These are phyloP conservation scores for Cryphonectria radicalis DNA, from an alignment of 2,329 filamentous ascomycete species.

Conservation along the genomic window DNA sequence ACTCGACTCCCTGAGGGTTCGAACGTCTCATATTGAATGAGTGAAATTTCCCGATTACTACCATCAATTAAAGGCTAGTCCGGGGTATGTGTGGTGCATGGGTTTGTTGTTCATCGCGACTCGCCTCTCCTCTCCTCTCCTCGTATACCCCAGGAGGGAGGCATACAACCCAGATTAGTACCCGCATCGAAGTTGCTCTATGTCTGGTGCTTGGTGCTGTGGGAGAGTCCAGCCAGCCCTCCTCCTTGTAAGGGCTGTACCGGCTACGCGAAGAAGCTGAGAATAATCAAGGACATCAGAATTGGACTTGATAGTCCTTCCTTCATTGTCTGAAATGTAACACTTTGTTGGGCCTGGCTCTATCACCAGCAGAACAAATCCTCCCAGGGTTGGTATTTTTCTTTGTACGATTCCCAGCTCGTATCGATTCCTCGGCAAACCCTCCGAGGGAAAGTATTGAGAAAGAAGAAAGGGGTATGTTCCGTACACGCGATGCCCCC, in stretches of 20 bases:
- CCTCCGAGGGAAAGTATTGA: not conserved
- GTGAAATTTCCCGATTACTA: too few relatives aligned
- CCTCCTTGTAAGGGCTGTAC: too few relatives aligned
- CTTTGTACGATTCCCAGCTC: not conserved
- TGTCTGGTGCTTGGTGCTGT: too few relatives aligned
- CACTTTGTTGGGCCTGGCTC: not conserved
- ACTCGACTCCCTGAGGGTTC: too few relatives aligned
- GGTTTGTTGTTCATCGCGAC: too few relatives aligned
- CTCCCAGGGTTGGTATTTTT: not conserved
- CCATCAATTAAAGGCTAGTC: not conserved
- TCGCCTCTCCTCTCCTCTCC: too few relatives aligned
- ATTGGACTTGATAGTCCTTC: not conserved
- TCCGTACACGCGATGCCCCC: not conserved
- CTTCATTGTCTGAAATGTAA: not conserved
- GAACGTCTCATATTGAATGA: not conserved
- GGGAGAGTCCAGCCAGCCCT: too few relatives aligned
- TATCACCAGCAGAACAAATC: not conserved
- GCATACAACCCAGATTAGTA: too few relatives aligned
- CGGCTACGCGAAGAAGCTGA: not conserved
- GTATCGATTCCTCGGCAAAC: not conserved
- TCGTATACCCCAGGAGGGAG: too few relatives aligned
- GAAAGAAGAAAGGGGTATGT: not conserved
- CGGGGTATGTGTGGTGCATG: too few relatives aligned
- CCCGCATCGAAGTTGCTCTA: too few relatives aligned
- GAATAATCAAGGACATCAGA: not conserved